phyloP scores from a whole-genome alignment of 768 basidiomycete species.

The Tylopilus sp. region DNA sequence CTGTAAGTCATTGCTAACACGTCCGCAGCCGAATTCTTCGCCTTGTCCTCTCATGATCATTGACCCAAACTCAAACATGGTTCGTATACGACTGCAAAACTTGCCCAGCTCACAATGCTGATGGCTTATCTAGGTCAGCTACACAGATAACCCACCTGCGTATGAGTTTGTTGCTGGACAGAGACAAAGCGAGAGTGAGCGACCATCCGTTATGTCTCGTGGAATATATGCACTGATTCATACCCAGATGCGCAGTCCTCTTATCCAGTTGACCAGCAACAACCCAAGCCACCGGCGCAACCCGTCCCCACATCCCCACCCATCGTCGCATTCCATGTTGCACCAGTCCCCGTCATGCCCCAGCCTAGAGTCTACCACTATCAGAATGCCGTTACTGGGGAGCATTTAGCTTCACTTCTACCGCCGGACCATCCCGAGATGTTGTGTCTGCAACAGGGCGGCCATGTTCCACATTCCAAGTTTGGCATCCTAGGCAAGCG shows the following conservation, averaged over 20 bases:
- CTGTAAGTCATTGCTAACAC: neutral
- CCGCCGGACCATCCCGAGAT: conserved; percentile 82
- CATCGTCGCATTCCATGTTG: conserved; percentile 20
- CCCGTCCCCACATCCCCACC: conserved; percentile 7
- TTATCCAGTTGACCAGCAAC: conserved; percentile 10
- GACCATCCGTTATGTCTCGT: neutral
- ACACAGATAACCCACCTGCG: conserved; percentile 44
- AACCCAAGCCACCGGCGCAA: conserved; percentile 8
- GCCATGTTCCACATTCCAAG: conserved; percentile 58
- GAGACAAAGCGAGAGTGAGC: conserved; percentile 28
- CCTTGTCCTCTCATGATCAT: conserved; percentile 22
- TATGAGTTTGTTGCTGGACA: conserved; percentile 40
- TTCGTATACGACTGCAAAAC: conserved; percentile 1
- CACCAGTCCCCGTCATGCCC: conserved; percentile 33
- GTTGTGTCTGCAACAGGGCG: conserved; percentile 76
- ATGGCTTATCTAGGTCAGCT: conserved; percentile 11
- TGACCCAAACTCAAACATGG: conserved; percentile 26
- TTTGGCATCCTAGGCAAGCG: conserved; percentile 69
- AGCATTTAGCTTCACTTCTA: conserved; percentile 56
- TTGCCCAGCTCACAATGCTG: neutral
- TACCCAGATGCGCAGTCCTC: conserved; percentile 10
- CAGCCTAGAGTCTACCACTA: conserved; percentile 65
- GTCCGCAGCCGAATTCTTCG: conserved; percentile 11
- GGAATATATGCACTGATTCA: neutral
- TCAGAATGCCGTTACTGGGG: conserved; percentile 55